These are phyloP conservation scores for Umbelopsis sp. DNA, from an alignment of 371 early-diverging fungal genomes.

Conservation along the genomic window DNA sequence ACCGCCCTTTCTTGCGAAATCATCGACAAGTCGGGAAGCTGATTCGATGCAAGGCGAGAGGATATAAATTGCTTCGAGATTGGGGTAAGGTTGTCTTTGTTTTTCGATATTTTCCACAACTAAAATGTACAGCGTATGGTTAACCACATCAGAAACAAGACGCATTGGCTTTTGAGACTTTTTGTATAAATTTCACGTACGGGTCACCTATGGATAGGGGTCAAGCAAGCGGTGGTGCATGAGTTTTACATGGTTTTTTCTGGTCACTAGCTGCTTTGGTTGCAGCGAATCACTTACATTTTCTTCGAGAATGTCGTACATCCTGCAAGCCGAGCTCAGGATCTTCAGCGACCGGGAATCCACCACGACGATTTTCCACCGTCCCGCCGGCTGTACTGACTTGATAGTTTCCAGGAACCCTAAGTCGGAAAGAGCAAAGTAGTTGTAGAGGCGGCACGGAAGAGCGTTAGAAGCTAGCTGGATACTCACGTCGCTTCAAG, in stretches of 20 bases:
- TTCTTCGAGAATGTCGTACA: conserved; percentile 93
- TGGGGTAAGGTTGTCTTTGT: conserved; percentile 81
- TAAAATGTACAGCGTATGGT: conserved; percentile 11
- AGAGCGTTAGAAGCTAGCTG: too few relatives aligned
- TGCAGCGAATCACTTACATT: conserved; percentile 70
- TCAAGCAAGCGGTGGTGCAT: too few relatives aligned
- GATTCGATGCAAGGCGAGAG: conserved; percentile 84
- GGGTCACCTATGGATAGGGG: conserved; percentile 29
- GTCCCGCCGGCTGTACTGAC: conserved; percentile 66
- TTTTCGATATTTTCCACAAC: conserved; percentile 81
- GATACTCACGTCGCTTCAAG: conserved; percentile 37
- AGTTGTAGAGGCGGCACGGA: neutral
- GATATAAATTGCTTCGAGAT: conserved; percentile 92
- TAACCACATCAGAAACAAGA: neutral
- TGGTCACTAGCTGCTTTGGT: neutral
- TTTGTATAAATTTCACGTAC: conserved; percentile 29
- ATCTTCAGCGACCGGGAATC: conserved; percentile 86
- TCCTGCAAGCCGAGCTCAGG: conserved; percentile 85
- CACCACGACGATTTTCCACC: conserved; percentile 92
- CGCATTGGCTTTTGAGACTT: neutral
- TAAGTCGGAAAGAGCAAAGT: conserved; percentile 28
- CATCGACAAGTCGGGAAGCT: conserved; percentile 80
- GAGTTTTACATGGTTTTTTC: neutral
- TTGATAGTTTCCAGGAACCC: conserved; percentile 75
- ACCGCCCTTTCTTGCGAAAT: conserved; percentile 62